Percentiles rank a stretch among this genome's conserved stretches.
Conservation (phyloP, 208 protist genomes). For the Trypanosoma brucei region DNA sequence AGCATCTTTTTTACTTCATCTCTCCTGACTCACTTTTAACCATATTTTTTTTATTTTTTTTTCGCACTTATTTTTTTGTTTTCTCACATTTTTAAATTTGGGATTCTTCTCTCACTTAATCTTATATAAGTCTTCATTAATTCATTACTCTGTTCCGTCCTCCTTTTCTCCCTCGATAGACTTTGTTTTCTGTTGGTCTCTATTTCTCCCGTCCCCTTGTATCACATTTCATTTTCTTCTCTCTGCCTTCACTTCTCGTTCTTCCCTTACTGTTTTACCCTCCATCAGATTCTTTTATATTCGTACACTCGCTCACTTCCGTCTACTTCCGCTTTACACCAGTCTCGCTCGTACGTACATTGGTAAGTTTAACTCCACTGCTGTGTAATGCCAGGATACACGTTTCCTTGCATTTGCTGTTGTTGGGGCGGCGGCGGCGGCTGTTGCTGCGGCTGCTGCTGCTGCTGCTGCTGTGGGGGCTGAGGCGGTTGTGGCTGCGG, state of each 20-base stretch:
- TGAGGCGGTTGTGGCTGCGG: constrained; percentile 25
- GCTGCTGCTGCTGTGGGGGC: constrained; percentile 8
- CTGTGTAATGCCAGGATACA: constrained; percentile 35
- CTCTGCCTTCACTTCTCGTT: too few relatives aligned
- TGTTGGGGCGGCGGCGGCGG: constrained; percentile 6
- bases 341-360: neutral
- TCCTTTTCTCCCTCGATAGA: too few relatives aligned
- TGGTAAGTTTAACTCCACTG: constrained; percentile 28
- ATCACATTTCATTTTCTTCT: too few relatives aligned
- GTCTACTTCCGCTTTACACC: neutral
- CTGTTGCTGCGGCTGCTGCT: constrained; percentile 16
- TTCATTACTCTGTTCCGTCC: too few relatives aligned
- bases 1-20: neutral
- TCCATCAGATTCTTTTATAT: too few relatives aligned
- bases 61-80: neutral
- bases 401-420: constrained; percentile 22
- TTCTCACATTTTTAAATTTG: constrained; percentile 9
- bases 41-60: neutral
- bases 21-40: too few relatives aligned
- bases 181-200: too few relatives aligned
- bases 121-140: neutral
- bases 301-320: neutral
- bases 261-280: too few relatives aligned
- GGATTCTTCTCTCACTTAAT: neutral
- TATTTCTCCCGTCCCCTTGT: too few relatives aligned